These are phyloP conservation scores for Penicillium hordei DNA, from an alignment of 2,329 filamentous ascomycete species.

Conservation along the genomic window DNA sequence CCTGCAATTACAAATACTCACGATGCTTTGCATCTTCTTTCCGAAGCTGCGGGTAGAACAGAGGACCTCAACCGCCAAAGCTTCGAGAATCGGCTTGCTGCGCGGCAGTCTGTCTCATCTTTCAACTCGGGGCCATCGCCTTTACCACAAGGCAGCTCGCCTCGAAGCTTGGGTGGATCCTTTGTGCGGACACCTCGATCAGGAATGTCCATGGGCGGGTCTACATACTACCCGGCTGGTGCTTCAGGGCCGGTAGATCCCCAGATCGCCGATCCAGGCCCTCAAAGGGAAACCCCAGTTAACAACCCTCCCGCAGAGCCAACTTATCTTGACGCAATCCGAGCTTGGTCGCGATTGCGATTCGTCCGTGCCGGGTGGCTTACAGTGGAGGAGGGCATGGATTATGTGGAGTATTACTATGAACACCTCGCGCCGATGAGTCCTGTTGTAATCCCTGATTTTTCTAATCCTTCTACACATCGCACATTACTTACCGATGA, in stretches of 20 bases:
- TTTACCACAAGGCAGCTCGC: constrained; percentile 36
- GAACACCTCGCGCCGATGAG: constrained; percentile 86
- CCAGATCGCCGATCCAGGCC: constrained; percentile 30
- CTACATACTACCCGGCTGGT: constrained; percentile 50
- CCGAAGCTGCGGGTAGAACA: constrained; percentile 69
- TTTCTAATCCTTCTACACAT: constrained; percentile 77
- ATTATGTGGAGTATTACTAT: constrained; percentile 96
- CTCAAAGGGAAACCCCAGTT: constrained; percentile 28
- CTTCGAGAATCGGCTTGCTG: constrained; percentile 47
- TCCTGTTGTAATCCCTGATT: constrained; percentile 89
- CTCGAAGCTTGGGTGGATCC: constrained; percentile 36
- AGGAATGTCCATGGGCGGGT: constrained; percentile 46
- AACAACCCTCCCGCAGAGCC: constrained; percentile 33
- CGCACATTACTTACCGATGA: constrained; percentile 80
- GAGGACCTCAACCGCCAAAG: constrained; percentile 52
- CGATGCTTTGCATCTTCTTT: constrained; percentile 86
- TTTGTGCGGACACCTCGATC: constrained; percentile 40
- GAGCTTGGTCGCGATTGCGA: constrained; percentile 86
- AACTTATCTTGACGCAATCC: constrained; percentile 64
- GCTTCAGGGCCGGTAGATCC: constrained; percentile 27
- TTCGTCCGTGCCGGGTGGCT: constrained; percentile 98
- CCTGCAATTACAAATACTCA: constrained; percentile 83
- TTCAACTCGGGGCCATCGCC: constrained; percentile 42
- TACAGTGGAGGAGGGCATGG: constrained; percentile 86
- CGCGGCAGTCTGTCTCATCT: constrained; percentile 41